Evolutionary conservation across 441 rosid species (phyloP).

Genomic region (Caryocar brasiliense): DNA sequence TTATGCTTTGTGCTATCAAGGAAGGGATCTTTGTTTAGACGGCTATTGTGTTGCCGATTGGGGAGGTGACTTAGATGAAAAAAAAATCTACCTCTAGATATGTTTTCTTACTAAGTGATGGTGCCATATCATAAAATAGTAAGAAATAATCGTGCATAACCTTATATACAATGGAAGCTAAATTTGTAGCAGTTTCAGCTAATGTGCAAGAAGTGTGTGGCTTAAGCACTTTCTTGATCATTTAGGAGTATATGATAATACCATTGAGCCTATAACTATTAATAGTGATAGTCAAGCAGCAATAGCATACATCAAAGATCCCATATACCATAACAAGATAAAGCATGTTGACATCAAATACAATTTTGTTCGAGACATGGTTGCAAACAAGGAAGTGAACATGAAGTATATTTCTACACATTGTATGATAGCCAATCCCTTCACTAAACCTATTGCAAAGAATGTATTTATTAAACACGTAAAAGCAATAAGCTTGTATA

Average conservation of each 20-base stretch:
- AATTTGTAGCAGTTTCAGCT: neutral
- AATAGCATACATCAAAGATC: neutral
- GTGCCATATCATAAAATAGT: neutral
- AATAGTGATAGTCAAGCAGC: neutral
- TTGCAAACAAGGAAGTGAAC: neutral
- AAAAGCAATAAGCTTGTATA: neutral
- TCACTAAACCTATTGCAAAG: neutral
- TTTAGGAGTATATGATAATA: neutral
- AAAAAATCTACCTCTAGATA: neutral
- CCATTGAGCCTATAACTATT: neutral
- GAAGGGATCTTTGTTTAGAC: neutral
- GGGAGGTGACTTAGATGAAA: neutral
- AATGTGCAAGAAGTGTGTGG: neutral
- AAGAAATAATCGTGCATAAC: slow-evolving; percentile 1
- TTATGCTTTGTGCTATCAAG: neutral
- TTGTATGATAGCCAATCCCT: neutral
- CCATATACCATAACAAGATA: slow-evolving; percentile 1
- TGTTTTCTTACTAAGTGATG: neutral
- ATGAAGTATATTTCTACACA: neutral
- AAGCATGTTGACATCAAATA: neutral
- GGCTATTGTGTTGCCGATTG: neutral
- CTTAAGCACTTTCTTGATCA: neutral
- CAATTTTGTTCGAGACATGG: neutral
- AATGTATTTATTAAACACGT: neutral
- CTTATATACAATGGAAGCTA: neutral